Evolutionary conservation across 345 rosid species (phyloP), one percentile per base, ranked within the genome.

Genomic region (Raphanus raphanistrum): DNA sequence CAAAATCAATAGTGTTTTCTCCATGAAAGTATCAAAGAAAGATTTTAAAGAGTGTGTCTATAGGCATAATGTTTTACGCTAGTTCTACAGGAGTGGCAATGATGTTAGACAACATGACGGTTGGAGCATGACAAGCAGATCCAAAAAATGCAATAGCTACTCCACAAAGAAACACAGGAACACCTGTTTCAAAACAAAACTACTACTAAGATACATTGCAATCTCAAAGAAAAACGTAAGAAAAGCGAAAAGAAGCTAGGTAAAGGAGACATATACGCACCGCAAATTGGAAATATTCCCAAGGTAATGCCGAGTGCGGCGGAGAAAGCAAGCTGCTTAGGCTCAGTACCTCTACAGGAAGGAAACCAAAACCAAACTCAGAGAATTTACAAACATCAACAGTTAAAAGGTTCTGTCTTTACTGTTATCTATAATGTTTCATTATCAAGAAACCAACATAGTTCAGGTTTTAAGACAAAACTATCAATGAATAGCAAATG

Each of bases 231-330:
- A 21, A 21, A 71, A 21, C 6, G 3, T 8, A 27, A 28, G 12
- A 27, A 29, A 41, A 21, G 27, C 10, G 4, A 41, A 21, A 21
- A 21, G 21, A 21, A 21, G 21, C 21, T 21, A 21, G 21, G 21
- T 58, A 29, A 61, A 57, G 35, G 27, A 60, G 48, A 41, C n/a
- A 41, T 41, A 41, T 9, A 63, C 76, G 77, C 79, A 90, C 99
- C 99, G 36, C 97, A 92, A 35, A 95, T 88, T 1, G 98, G 99
- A 75, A 95, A 95, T 32, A 95, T 45, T 54, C 98, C 97, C 62
- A 95, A 55, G 13, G 96, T 90, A 62, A 90, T 75, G 31, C 99
- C 99, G 60, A 92, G 82, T 77, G 99, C 96, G 1, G 94, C 82
- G 50, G 99, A 92, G 79, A 92, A 87, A 2, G 98, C 98, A 76